Conservation (phyloP, 208 protist species). For the Leishmania martiniquensis region DNA sequence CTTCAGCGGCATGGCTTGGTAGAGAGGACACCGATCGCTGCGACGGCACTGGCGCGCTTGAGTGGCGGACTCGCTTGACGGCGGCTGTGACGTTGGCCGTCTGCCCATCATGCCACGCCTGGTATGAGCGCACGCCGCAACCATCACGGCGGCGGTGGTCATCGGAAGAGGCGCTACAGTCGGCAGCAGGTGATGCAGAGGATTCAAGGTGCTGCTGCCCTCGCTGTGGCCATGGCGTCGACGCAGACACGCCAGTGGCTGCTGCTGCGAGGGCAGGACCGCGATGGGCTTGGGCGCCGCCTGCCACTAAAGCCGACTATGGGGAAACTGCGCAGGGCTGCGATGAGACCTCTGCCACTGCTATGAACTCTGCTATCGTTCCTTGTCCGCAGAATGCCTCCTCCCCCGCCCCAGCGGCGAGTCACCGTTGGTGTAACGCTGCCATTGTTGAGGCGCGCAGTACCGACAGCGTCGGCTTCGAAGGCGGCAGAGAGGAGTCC, state of each 20-base stretch:
- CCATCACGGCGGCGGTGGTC: neutral
- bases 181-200: too few relatives aligned
- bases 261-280: neutral
- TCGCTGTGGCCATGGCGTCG: conserved; percentile 12
- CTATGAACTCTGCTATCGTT: neutral
- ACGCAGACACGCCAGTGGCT: neutral
- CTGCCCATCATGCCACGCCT: conserved; percentile 18
- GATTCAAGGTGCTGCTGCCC: conserved; percentile 8
- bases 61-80: conserved; percentile 23
- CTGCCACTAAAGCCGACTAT: neutral
- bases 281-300: conserved; percentile 5
- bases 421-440: neutral
- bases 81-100: conserved; percentile 14
- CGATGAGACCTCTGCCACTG: neutral
- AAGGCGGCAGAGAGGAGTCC: conserved; percentile 25
- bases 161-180: neutral
- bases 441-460: conserved; percentile 15
- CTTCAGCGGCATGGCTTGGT: neutral
- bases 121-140: conserved; percentile 11
- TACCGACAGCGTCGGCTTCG: conserved; percentile 41
- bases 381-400: neutral
- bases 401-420: neutral
- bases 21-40: neutral
- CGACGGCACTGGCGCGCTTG: neutral
- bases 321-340: too few relatives aligned